Conservation (phyloP, 2,329 filamentous ascomycete genomes). For the Beauveria brongniartii region DNA sequence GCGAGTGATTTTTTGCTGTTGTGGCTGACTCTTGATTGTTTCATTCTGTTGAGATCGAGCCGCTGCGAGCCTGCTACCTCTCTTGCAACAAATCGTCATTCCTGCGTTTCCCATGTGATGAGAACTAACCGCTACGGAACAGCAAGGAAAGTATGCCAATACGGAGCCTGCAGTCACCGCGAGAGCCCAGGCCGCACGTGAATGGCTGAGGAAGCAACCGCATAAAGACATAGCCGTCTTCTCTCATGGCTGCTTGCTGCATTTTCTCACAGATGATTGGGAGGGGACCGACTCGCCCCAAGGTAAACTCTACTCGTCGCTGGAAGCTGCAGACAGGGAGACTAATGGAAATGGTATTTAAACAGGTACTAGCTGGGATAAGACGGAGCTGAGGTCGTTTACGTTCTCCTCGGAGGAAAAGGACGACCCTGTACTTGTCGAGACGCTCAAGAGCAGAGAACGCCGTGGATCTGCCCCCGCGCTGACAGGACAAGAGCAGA, state of each 20-base stretch:
- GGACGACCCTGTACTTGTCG: slow-evolving; percentile 12
- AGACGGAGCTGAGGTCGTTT: slow-evolving; percentile 58
- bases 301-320: slow-evolving; percentile 19
- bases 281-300: slow-evolving; percentile 36
- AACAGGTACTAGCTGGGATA: slow-evolving; percentile 56
- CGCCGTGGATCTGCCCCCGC: slow-evolving; percentile 23
- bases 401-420: slow-evolving; percentile 40
- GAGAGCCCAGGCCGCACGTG: slow-evolving; percentile 47
- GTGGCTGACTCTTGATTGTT: too few relatives aligned
- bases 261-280: slow-evolving; percentile 72
- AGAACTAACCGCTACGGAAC: neutral
- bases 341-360: neutral
- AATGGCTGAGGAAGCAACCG: slow-evolving; percentile 40
- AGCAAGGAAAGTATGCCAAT: slow-evolving; percentile 29
- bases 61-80: too few relatives aligned
- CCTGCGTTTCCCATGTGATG: too few relatives aligned
- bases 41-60: too few relatives aligned
- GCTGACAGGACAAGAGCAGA: slow-evolving; percentile 30
- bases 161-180: slow-evolving; percentile 39
- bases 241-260: slow-evolving; percentile 68
- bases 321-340: neutral
- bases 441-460: neutral
- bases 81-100: neutral
- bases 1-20: too few relatives aligned
- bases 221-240: slow-evolving; percentile 61